Conservation (phyloP, 495 filamentous ascomycete species). For the Rhizodiscina lignyota region DNA sequence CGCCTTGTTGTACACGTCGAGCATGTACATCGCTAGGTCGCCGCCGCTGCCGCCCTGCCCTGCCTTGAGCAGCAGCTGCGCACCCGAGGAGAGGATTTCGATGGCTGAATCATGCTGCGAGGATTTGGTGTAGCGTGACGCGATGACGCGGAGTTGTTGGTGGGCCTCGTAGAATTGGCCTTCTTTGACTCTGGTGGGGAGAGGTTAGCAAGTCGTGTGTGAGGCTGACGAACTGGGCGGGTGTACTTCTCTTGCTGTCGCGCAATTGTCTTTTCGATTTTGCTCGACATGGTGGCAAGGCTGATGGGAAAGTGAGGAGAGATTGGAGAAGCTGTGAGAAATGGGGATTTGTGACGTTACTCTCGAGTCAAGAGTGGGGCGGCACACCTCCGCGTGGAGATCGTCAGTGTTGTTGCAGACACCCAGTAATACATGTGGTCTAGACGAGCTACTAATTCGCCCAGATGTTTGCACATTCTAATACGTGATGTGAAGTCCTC, state of each 20-base stretch:
- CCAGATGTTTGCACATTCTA: too few relatives aligned
- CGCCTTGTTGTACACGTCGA: conserved; percentile 77
- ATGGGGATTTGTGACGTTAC: too few relatives aligned
- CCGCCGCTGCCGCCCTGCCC: conserved; percentile 85
- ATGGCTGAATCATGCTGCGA: conserved; percentile 68
- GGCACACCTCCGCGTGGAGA: too few relatives aligned
- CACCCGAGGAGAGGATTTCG: conserved; percentile 72
- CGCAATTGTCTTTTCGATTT: conserved; percentile 59
- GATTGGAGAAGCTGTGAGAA: too few relatives aligned
- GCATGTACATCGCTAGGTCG: conserved; percentile 68
- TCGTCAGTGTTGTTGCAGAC: too few relatives aligned
- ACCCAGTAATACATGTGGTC: too few relatives aligned
- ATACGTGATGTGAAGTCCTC: too few relatives aligned
- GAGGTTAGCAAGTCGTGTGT: conserved; percentile 1
- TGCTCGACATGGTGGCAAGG: conserved; percentile 38
- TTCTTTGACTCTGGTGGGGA: conserved; percentile 55
- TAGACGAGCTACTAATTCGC: too few relatives aligned
- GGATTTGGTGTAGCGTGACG: conserved; percentile 77
- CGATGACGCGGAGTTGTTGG: conserved; percentile 89
- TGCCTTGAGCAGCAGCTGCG: conserved; percentile 68
- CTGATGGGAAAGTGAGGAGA: conserved; percentile 35
- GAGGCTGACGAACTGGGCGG: neutral
- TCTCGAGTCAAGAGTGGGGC: too few relatives aligned
- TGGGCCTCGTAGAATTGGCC: conserved; percentile 95
- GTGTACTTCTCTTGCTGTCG: conserved; percentile 52